Evolutionary conservation across 1,284 basidiomycete species (phyloP), one percentile per base, ranked within the genome.

Genomic region (Rhodotorula mucilaginosa): DNA sequence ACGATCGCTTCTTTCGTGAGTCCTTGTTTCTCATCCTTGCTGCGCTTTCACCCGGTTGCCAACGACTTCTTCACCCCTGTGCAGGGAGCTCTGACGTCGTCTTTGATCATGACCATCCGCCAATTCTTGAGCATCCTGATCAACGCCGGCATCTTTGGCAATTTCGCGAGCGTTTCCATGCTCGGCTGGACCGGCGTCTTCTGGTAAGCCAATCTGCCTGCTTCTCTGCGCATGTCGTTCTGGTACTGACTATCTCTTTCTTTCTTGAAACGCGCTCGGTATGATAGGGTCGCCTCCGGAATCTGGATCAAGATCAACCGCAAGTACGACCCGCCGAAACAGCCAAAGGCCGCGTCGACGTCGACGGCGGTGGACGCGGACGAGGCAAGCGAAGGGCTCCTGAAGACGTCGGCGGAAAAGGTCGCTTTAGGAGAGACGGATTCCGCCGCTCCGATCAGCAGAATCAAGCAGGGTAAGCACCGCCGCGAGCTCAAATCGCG

Each of bases 101-200:
- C 67, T 2, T 48, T 76, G 26, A 76, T 76, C 63, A 76, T 76
- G 74, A 76, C 76, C 0, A 69, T 73, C 48, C 70, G 78, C 2
- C 78, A 79, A 59, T 79, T 79, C 71, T 67, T 78, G 18, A 74
- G 71, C 21, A 79, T 79, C 59, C 69, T 79, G 31, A 69, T 79
- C 72, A 79, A 79, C 18, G 61, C 56, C 26, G 60, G 44, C 8
- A 48, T 56, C 44, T 76, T 79, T 58, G 77, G 77, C 44, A 78
- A 76, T 58, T 76, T 77, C 54, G 68, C 59, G 12, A 61, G 63
- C 34, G 71, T 78, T 23, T 72, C 73, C 1, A 49, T 71, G 21
- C 57, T 69, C 46, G 74, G 74, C 16, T 76, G 74, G 74, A 63
- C 49, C 26, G 74, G 74, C 29, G 74, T 76, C 39, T 73, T 68